Base-by-base conservation (phyloP, 1,284 basidiomycete species). In the Sporisorium exsertum region DNA sequence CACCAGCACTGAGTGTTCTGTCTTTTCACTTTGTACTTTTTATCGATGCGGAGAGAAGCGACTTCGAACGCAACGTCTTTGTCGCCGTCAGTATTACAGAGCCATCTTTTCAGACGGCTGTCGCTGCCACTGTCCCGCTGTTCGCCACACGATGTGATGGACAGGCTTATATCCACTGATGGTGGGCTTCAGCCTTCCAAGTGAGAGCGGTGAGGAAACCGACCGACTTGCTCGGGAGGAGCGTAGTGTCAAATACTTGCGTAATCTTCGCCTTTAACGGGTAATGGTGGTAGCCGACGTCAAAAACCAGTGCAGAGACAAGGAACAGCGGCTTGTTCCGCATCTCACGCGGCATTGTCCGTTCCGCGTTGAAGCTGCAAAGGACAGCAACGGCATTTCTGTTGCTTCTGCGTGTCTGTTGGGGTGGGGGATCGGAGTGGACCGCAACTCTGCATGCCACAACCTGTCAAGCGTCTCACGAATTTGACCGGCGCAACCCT, bases 191-290 rank as follows among this genome's bases (percentile, higher is more conserved):
- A 6, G 24, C 4, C 45, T 13, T 46, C 5, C 6, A 3, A 15
- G 26, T 5, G 24, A 29, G 13, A 46, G 12, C 45, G 45, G 45
- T 26, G 45, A 46, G 22, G 24, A 46, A 26, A 46, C 26, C n/a
- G 45, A 46, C 45, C 45, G 45, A 46, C 15, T 3, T 26, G 24
- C 22, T 22, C 24, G 6, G 35, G 35, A 35, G 35, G 6, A 35
- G 45, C 45, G 45, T 24, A 15, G 24, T 46, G 26, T 46, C 12
- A 26, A 26, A 26, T 46, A 26, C 35, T 35, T 15, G 35, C 35
- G 3, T 43, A 5, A n/a, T 40, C 37, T 32, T 50, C 47, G 47
- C 47, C 47, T 50, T 50, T 50, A 50, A 29, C 47, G 47, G 47
- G 18, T 32, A 5, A 40, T 18, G 24, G 18, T 32, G 18, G 7